These are phyloP conservation scores for Ailanthus altissimus DNA, from an alignment of 345 rosid species.

Conservation along the genomic window DNA sequence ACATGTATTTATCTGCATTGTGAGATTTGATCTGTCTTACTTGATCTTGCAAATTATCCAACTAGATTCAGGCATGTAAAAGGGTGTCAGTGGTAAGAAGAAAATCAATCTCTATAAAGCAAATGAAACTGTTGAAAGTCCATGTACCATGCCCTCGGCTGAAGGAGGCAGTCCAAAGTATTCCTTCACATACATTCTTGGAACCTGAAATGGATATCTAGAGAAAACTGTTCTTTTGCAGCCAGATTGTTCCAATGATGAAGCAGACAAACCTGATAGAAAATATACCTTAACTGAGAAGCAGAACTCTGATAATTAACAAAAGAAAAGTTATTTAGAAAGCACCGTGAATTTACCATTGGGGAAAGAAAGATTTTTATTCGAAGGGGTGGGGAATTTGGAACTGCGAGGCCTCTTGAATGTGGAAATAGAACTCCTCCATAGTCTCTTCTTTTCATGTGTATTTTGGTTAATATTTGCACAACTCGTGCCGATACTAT, in stretches of 20 bases:
- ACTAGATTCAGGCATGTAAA: constrained; percentile 34
- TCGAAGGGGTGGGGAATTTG: constrained; percentile 60
- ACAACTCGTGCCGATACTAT: constrained; percentile 32
- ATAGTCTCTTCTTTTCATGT: constrained; percentile 54
- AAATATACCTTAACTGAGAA: constrained; percentile 21
- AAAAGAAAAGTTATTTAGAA: constrained; percentile 23
- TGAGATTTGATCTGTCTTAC: constrained; percentile 49
- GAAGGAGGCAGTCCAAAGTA: constrained; percentile 61
- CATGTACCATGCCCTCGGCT: constrained; percentile 51
- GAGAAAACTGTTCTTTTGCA: constrained; percentile 52
- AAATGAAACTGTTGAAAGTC: constrained; percentile 8
- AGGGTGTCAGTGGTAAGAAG: constrained; percentile 22
- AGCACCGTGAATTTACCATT: constrained; percentile 48
- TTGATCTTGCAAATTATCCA: constrained; percentile 42
- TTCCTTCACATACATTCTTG: constrained; percentile 65
- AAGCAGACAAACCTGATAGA: constrained; percentile 56
- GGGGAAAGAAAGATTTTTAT: constrained; percentile 38
- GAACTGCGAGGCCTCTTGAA: constrained; percentile 86
- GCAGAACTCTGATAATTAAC: constrained; percentile 15
- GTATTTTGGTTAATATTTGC: constrained; percentile 37
- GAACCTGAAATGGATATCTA: constrained; percentile 59
- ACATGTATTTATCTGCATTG: constrained; percentile 58
- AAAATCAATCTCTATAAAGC: constrained; percentile 9
- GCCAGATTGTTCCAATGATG: constrained; percentile 42
- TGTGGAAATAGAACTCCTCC: constrained; percentile 52